Evolutionary conservation across 1,139 yeast genomes (phyloP).

Genomic region (Sugiyamaella xylanicola): DNA sequence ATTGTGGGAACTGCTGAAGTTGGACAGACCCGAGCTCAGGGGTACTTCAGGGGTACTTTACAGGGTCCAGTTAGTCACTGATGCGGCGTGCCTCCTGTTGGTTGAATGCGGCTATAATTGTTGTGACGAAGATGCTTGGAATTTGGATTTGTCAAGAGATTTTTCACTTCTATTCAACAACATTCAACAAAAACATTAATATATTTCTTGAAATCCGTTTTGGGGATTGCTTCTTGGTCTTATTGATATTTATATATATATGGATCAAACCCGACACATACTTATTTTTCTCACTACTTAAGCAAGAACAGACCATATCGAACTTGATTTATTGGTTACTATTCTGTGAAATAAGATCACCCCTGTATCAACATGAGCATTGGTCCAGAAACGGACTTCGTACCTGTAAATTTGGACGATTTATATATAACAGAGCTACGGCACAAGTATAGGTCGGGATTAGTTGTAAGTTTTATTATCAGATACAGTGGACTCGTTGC

Average conservation of each 20-base stretch:
- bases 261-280: neutral
- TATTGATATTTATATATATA: neutral
- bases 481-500: too few relatives aligned
- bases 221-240: neutral
- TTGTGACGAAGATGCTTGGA: neutral
- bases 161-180: neutral
- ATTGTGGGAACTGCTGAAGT: too few relatives aligned
- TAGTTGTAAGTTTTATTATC: slow-evolving; percentile 17
- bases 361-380: slow-evolving; percentile 16
- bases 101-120: slow-evolving; percentile 7
- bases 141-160: slow-evolving; percentile 17
- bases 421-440: slow-evolving; percentile 26
- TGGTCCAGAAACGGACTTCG: slow-evolving; percentile 19
- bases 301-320: too few relatives aligned
- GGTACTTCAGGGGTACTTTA: neutral
- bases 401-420: slow-evolving; percentile 26
- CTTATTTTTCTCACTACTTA: neutral
- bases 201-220: neutral
- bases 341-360: neutral
- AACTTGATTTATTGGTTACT: too few relatives aligned
- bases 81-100: too few relatives aligned
- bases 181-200: neutral
- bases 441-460: slow-evolving; percentile 7
- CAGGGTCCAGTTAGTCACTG: neutral
- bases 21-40: neutral